Evolutionary conservation across 345 rosid genomes (phyloP), one percentile per base, ranked within the genome.

Genomic region (Kandelia obovata): DNA sequence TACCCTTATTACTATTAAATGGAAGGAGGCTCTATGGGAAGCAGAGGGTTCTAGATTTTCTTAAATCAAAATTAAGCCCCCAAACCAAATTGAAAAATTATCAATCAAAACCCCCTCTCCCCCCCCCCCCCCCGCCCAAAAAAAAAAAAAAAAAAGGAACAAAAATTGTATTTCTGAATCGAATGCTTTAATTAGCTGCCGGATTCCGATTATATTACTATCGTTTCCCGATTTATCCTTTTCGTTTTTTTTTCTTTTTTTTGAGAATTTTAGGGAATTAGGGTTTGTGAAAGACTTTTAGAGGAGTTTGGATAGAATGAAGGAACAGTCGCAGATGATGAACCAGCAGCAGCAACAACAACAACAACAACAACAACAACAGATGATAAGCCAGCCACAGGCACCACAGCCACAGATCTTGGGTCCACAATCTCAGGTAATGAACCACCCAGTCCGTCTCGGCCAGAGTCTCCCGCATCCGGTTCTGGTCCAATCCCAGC

Each of bases 311-410:
- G 49, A 43, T 23, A 46, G 43, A 56, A 85, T 89, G 96, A 87
- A 84, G 81, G 92, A 85, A 68, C 85, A 80, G 68, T 70, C 84
- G 5, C 87, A 72, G 81, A 75, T 83, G 73, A 83, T 78, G 85
- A 79, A 47, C 63, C 67, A 65, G 32, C 64, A 60, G 30, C 87
- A 78, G 35, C 83, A 69, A 62, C 83, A 73, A 15, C 58, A 20
- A 5, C 55, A 51, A 16, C 55, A 52, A 19, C 56, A 52, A 21
- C 21, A 21, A 20, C 26, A 53, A 53, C 57, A 6, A 23, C 58
- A 23, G 71, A 77, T 83, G 83, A 51, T 84, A 73, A 77, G 65
- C 19, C 86, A 81, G 52, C 76, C 5, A 5, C 28, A 23, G 23
- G 27, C 58, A 5, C 58, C 58, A 3, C 49, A 43, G 17, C 76